phyloP scores from a whole-genome alignment of 495 filamentous ascomycete species.

The Choiromyces venosus region DNA sequence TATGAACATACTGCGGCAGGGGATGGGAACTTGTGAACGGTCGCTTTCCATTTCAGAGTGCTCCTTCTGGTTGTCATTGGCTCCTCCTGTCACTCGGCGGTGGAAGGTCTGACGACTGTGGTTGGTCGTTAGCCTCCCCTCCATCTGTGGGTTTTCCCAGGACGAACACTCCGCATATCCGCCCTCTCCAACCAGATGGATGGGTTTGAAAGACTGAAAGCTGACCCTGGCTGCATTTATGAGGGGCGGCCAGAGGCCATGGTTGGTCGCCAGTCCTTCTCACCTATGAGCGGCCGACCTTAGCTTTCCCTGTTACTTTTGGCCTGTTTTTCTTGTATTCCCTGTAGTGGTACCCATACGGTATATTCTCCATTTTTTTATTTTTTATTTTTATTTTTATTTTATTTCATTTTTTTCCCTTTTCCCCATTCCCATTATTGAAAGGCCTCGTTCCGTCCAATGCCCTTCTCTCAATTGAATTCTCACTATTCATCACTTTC shows the following conservation, averaged over 20 bases:
- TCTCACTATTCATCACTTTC: conserved; percentile 4
- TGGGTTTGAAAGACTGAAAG: conserved; percentile 25
- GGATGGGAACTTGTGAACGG: not conserved
- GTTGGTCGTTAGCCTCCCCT: conserved; percentile 33
- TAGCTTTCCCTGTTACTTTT: not conserved
- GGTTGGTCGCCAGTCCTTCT: not conserved
- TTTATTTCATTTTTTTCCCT: conserved; percentile 12
- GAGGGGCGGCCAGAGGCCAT: not conserved
- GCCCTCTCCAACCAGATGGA: conserved; percentile 34
- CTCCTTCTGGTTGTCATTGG: not conserved
- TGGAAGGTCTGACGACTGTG: conserved; percentile 1
- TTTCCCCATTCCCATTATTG: not conserved
- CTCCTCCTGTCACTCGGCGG: conserved; percentile 1
- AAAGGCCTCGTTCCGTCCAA: not conserved
- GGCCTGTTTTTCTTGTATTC: conserved; percentile 1
- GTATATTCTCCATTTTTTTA: not conserved
- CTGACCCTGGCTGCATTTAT: conserved; percentile 22
- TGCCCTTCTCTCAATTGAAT: not conserved
- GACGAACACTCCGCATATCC: conserved; percentile 29
- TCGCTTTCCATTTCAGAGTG: not conserved
- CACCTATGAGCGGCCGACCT: conserved; percentile 4
- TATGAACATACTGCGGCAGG: not conserved
- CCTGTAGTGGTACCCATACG: not conserved
- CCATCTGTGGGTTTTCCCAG: conserved; percentile 25
- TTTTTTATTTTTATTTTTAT: conserved; percentile 31